Percentiles rank a stretch among this genome's conserved stretches.
phyloP scores from a whole-genome alignment of 2,329 filamentous ascomycete species.

The Trichoderma lentiforme region DNA sequence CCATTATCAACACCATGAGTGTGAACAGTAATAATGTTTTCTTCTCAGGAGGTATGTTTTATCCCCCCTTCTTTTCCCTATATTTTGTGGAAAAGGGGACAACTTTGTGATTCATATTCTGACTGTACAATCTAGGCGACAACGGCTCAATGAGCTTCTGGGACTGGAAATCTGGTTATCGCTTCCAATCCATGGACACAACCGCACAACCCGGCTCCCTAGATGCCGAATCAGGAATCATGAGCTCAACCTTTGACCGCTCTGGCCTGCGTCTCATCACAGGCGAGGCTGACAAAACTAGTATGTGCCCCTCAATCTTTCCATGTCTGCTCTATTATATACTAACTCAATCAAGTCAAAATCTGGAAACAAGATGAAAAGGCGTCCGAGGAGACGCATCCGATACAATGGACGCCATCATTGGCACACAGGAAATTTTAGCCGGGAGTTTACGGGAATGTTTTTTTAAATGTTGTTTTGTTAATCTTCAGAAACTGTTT shows the following conservation, averaged over 20 bases:
- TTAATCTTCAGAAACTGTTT: neutral
- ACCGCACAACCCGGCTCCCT: conserved; percentile 91
- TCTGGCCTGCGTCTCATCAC: conserved; percentile 87
- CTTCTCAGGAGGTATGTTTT: conserved; percentile 69
- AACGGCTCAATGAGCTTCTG: conserved; percentile 97
- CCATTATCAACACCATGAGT: conserved; percentile 90
- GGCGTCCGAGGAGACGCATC: conserved; percentile 87
- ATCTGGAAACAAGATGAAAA: conserved; percentile 93
- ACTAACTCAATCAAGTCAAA: conserved; percentile 71
- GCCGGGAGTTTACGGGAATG: conserved; percentile 4
- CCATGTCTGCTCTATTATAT: too few species aligned
- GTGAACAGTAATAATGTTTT: conserved; percentile 94
- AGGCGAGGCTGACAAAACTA: conserved; percentile 96
- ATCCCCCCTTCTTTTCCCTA: neutral
- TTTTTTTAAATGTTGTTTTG: neutral
- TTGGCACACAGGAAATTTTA: conserved; percentile 74
- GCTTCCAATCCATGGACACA: conserved; percentile 86
- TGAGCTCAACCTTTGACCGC: conserved; percentile 88
- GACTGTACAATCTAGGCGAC: conserved; percentile 50
- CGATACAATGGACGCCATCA: conserved; percentile 86
- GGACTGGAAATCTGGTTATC: conserved; percentile 97
- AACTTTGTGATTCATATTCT: too few species aligned
- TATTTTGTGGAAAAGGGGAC: neutral
- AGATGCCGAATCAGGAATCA: conserved; percentile 90
- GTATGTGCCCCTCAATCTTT: conserved; percentile 37